Evolutionary conservation across 2,329 filamentous ascomycete genomes (phyloP).

Genomic region (Atkinsonella texensis): DNA sequence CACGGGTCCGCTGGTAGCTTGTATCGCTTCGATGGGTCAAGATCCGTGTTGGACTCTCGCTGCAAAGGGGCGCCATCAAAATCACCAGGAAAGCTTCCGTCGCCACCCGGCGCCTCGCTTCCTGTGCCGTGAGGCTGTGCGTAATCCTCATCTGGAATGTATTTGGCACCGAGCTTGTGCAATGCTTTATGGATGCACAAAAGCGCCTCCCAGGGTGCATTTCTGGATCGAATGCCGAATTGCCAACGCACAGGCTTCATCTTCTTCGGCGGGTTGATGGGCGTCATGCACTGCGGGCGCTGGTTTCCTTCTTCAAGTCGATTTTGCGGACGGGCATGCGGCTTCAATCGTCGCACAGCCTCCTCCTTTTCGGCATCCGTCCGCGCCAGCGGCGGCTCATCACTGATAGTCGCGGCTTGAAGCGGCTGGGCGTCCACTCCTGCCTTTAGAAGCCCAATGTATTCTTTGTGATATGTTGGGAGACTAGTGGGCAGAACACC

Average conservation of each 20-base stretch:
- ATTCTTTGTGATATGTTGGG: slow-evolving; percentile 81
- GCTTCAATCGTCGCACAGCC: slow-evolving; percentile 69
- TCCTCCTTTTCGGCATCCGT: slow-evolving; percentile 70
- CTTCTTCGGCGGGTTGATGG: slow-evolving; percentile 54
- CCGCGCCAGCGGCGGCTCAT: slow-evolving; percentile 37
- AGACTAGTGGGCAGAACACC: slow-evolving; percentile 85
- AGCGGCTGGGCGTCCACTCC: slow-evolving; percentile 33
- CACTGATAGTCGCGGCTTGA: slow-evolving; percentile 30
- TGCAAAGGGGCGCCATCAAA: slow-evolving; percentile 22
- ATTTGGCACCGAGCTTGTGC: slow-evolving; percentile 75
- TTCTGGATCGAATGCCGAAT: slow-evolving; percentile 90
- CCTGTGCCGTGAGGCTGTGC: slow-evolving; percentile 34
- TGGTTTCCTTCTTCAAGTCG: slow-evolving; percentile 53
- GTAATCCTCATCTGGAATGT: slow-evolving; percentile 58
- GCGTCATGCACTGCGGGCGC: slow-evolving; percentile 50
- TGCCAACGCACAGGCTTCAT: slow-evolving; percentile 85
- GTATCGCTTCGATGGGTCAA: slow-evolving; percentile 53
- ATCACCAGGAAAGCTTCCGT: slow-evolving; percentile 30
- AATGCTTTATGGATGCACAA: slow-evolving; percentile 91
- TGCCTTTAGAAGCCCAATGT: slow-evolving; percentile 61
- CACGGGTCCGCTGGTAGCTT: slow-evolving; percentile 86
- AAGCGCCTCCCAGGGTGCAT: slow-evolving; percentile 87
- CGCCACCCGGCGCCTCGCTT: slow-evolving; percentile 21
- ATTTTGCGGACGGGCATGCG: slow-evolving; percentile 63
- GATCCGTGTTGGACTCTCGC: slow-evolving; percentile 25